Evolutionary conservation across 2,329 filamentous ascomycete species (phyloP), one percentile per base, ranked within the genome.

Genomic region (Aurifilum marmelostoma): DNA sequence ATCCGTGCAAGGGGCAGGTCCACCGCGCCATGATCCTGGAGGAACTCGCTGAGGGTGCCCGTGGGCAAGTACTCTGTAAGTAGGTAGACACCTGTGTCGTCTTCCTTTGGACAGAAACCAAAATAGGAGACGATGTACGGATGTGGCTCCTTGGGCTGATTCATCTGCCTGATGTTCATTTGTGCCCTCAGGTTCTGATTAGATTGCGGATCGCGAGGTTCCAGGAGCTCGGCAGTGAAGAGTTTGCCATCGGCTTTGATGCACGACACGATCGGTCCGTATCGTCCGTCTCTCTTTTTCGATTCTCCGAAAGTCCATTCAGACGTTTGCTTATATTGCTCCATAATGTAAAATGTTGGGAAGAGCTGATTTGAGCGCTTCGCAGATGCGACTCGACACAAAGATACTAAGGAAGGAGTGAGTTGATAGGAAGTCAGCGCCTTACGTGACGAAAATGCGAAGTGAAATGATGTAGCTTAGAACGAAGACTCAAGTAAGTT

Each of bases 241-340:
- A 61, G 34, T 39, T 43, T 61, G 21, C n/a, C 18, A 37, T 61
- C 59, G 59, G 37, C 3, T n/a, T 61, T 61, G n/a, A 61, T 37
- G n/a, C 34, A 21, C 8, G 21, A 12, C 3, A 37, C 21, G 4
- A 61, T 43, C 24, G 37, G 59, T 43, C 59, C 59, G 43, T 61
- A 61, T 29, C 59, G 59, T n/a, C 59, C 59, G 29, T 61, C 59
- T 61, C 59, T 27, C 50, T n/a, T 54, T 27, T 54, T 54, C 50
- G 24, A 54, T 29, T 54, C 50, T 29, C 50, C n/a, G 11, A 54
- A 54, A 54, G 50, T 54, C 50, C 24, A 54, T 8, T 54, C n/a
- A 16, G 50, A 54, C n/a, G 24, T 14, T 8, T 54, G 8, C 12
- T 54, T 6, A 11, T 14, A 27, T 27, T 27, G 24, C 11, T 27